Conservation (phyloP, 1,284 basidiomycete species). For the Trametes hirsuta region DNA sequence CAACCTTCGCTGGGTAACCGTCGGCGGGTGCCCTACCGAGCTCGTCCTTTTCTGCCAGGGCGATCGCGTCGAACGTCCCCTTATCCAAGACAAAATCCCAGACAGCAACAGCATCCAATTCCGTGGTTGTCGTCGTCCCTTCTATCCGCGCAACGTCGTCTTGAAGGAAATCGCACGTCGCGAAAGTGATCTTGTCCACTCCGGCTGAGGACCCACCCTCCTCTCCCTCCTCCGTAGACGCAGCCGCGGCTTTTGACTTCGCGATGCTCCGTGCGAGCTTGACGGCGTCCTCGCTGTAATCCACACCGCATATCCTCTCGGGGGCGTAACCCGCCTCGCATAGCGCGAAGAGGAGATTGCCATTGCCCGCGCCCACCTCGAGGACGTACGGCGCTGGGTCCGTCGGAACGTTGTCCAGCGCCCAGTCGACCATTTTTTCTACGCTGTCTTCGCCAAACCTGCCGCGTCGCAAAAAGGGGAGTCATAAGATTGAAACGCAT, state of each 20-base stretch:
- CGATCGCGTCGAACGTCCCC: slow-evolving; percentile 88
- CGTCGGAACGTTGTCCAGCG: slow-evolving; percentile 51
- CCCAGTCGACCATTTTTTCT: slow-evolving; percentile 82
- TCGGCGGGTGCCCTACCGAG: slow-evolving; percentile 57
- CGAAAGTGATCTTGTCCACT: slow-evolving; percentile 50
- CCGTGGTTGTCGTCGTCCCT: slow-evolving; percentile 18
- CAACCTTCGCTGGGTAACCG: slow-evolving; percentile 66
- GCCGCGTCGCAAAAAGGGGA: not conserved
- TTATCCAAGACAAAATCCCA: slow-evolving; percentile 82
- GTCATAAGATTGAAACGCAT: not conserved
- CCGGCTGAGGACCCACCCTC: not conserved
- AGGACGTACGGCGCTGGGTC: slow-evolving; percentile 54
- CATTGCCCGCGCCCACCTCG: slow-evolving; percentile 86
- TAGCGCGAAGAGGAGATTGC: slow-evolving; percentile 79
- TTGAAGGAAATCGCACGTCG: slow-evolving; percentile 61
- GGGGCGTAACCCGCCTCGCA: slow-evolving; percentile 67
- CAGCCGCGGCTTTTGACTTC: slow-evolving; percentile 35
- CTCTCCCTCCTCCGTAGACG: slow-evolving; percentile 2
- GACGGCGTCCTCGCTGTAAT: slow-evolving; percentile 81
- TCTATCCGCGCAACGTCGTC: slow-evolving; percentile 42
- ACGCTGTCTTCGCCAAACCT: slow-evolving; percentile 88
- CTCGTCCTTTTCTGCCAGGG: slow-evolving; percentile 67
- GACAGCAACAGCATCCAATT: not conserved
- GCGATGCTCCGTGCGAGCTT: slow-evolving; percentile 61
- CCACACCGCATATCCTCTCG: slow-evolving; percentile 67